Base-by-base conservation (phyloP, 2,329 filamentous ascomycete genomes). In the Trichoderma koningii region DNA sequence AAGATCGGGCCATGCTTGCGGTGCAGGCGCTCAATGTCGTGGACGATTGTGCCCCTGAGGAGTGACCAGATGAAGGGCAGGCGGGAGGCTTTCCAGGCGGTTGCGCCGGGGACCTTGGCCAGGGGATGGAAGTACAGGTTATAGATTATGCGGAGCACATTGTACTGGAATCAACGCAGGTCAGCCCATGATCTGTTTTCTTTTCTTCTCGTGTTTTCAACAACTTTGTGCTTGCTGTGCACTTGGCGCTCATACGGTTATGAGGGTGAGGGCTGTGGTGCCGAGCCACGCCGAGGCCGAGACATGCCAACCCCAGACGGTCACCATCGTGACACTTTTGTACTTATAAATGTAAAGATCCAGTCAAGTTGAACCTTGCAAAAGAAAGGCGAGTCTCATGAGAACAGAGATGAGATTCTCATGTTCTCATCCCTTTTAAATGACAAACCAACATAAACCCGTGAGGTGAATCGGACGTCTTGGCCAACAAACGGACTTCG, bases 81-180 rank as follows among this genome's bases (percentile, higher is more conserved):
- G 10, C 53, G 44, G 23, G 64, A 59, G 3, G 45, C 51, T 17
- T 17, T 44, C 44, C 52, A 55, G 15, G 59, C n/a, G n/a, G 28
- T 14, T 38, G 64, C 60, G 7, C 64, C 64, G 2, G 64, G 64
- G 3, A 66, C 23, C 17, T 55, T 50, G 19, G 53, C 44, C 17
- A 66, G 28, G 12, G 64, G 64, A n/a, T 57, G 60, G 19, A 63
- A 52, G 28, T 45, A 66, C 45, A 66, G 10, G 15, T 66, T 64
- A 21, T 38, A 45, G 41, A 52, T 21, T 12, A 64, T 19, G 2
- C 59, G 64, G 34, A 66, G 30, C 17, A 55, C 30, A 12, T 44
- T 41, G 47, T 63, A 63, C 63, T 65, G 28, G 21, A 7, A 12
- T 21, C 42, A 5, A 1, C 5, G 30, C 9, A 42, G 2, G 42